These are phyloP conservation scores for Juncus effusus DNA, from an alignment of 176 grass and related monocot species.

Conservation along the genomic window DNA sequence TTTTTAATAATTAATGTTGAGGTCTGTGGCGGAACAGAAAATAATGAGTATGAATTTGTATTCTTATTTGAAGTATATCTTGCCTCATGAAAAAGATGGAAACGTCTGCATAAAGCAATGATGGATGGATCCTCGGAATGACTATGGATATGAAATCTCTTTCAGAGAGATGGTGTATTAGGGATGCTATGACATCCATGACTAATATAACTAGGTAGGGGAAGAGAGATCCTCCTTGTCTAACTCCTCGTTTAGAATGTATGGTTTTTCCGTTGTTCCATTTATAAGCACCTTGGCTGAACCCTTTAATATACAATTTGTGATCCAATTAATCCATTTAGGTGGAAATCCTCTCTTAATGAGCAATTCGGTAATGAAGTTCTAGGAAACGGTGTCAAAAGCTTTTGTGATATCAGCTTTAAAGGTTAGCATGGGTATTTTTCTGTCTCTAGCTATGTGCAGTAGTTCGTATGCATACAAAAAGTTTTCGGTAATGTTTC, in stretches of 20 bases:
- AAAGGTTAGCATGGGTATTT: not conserved
- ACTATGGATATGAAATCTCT: not conserved
- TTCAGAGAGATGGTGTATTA: not conserved
- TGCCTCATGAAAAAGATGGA: not conserved
- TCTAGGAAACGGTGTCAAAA: not conserved
- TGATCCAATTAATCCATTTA: not conserved
- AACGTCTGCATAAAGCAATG: not conserved
- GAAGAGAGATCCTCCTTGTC: not conserved
- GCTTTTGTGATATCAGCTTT: no score
- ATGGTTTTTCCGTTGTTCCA: not conserved
- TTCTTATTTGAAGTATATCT: not conserved
- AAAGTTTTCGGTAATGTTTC: not conserved
- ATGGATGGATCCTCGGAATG: not conserved
- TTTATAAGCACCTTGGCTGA: not conserved
- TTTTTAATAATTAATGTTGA: not conserved
- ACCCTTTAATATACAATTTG: not conserved
- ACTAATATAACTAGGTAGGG: not conserved
- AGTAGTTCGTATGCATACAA: not conserved
- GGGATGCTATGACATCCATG: not conserved
- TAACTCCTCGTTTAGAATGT: not conserved
- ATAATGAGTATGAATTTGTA: not conserved
- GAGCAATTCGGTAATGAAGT: not conserved
- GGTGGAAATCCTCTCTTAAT: not conserved
- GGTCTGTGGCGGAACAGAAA: not conserved
- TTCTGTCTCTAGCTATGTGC: not conserved